Percentiles rank a stretch among this genome's conserved stretches.
phyloP scores from a whole-genome alignment of 2,329 filamentous ascomycete genomes.

The Pseudomassariella vexata region DNA sequence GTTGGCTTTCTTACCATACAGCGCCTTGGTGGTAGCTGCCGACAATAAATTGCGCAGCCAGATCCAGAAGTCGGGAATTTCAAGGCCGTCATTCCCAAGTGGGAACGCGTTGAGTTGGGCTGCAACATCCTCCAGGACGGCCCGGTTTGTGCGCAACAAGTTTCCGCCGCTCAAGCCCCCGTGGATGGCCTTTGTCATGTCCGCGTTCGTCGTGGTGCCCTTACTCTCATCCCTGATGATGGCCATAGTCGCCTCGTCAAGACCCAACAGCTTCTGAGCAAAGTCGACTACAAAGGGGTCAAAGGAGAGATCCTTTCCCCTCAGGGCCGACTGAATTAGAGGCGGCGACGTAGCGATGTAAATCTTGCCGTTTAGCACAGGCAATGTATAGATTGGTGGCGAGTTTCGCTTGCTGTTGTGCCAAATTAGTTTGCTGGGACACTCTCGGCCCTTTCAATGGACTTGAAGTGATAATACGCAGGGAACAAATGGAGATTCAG shows the following conservation, averaged over 20 bases:
- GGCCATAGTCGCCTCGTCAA: conserved; percentile 22
- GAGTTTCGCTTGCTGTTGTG: conserved; percentile 17
- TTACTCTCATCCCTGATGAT: conserved; percentile 9
- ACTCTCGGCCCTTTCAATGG: too few relatives aligned
- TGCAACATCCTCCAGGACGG: conserved; percentile 27
- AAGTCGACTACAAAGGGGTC: conserved; percentile 33
- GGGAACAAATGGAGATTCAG: not conserved
- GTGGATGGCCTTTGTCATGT: conserved; percentile 26
- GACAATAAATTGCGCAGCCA: conserved; percentile 33
- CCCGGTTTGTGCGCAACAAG: conserved; percentile 27
- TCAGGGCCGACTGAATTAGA: conserved; percentile 31
- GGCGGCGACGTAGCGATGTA: conserved; percentile 37
- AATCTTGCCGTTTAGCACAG: conserved; percentile 34
- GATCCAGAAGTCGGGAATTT: conserved; percentile 29
- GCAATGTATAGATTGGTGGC: conserved; percentile 34
- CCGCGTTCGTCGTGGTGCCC: conserved; percentile 11
- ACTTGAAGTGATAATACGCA: too few relatives aligned
- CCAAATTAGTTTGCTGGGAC: too few relatives aligned
- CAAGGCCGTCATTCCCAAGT: conserved; percentile 11
- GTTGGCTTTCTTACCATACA: conserved; percentile 36
- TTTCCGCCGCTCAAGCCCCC: conserved; percentile 23
- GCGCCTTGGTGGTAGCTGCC: conserved; percentile 28
- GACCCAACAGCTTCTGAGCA: conserved; percentile 29
- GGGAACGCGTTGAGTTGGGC: conserved; percentile 18
- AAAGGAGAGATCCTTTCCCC: conserved; percentile 34